phyloP scores from a whole-genome alignment of 2,329 filamentous ascomycete species.

The Camillea tinctor region DNA sequence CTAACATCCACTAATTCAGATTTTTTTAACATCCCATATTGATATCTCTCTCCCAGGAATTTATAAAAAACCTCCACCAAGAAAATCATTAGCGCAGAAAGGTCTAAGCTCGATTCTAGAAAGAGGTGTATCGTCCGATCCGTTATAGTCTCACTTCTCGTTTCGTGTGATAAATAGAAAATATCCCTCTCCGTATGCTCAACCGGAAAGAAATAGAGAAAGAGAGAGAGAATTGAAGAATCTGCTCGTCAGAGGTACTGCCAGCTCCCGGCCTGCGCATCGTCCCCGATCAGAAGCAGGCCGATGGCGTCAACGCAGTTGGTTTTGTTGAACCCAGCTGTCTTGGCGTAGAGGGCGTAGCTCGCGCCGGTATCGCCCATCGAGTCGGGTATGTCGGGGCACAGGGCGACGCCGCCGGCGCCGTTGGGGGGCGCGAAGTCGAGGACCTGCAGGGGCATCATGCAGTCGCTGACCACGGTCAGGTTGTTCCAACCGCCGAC shows the following conservation, averaged over 20 bases:
- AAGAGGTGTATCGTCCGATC: too few relatives aligned
- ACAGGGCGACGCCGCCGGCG: conserved; percentile 28
- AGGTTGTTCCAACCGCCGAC: conserved; percentile 46
- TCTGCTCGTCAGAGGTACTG: conserved; percentile 36
- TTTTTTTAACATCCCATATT: too few relatives aligned
- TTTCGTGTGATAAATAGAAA: too few relatives aligned
- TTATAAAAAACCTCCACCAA: too few relatives aligned
- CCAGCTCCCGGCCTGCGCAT: conserved; percentile 35
- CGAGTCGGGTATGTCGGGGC: conserved; percentile 22
- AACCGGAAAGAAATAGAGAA: too few relatives aligned
- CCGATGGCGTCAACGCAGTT: conserved; percentile 36
- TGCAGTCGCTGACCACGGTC: conserved; percentile 26
- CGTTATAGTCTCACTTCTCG: too few relatives aligned
- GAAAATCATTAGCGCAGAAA: too few relatives aligned
- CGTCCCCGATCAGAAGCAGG: conserved; percentile 28
- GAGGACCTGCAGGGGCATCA: conserved; percentile 15
- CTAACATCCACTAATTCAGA: too few relatives aligned
- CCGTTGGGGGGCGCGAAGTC: conserved; percentile 32
- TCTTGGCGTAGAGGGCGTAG: conserved; percentile 29
- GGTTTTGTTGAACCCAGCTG: conserved; percentile 23
- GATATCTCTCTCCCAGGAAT: too few relatives aligned
- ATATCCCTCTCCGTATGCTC: too few relatives aligned
- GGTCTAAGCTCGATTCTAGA: too few relatives aligned
- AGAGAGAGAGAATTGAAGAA: too few relatives aligned
- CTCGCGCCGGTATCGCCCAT: conserved; percentile 22